phyloP scores from a whole-genome alignment of 805 yeast species.

The Tetrapisispora namnaoensis region DNA sequence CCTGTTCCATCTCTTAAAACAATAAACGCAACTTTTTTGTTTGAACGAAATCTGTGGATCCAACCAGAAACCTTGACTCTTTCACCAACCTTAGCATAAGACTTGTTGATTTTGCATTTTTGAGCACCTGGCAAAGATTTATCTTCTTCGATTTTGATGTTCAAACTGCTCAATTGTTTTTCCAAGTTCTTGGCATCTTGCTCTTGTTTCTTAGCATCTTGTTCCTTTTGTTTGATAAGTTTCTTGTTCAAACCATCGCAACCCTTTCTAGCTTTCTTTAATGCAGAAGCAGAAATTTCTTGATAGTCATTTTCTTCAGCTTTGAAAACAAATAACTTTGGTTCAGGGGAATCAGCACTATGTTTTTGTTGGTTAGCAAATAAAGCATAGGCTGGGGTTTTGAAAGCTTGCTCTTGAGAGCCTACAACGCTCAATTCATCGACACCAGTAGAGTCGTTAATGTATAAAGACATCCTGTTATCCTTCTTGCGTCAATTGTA shows the following conservation, averaged over 20 bases:
- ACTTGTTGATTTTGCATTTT: constrained; percentile 51
- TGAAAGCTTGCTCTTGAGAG: constrained; percentile 57
- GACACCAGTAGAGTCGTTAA: constrained; percentile 63
- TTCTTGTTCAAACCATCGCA: constrained; percentile 82
- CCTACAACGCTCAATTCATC: constrained; percentile 57
- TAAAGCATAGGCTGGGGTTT: constrained; percentile 77
- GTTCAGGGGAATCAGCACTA: constrained; percentile 33
- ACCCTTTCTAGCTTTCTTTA: constrained; percentile 94
- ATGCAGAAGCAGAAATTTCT: constrained; percentile 80
- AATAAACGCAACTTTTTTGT: constrained; percentile 84
- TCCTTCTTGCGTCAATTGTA: neutral
- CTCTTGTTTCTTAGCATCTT: constrained; percentile 39
- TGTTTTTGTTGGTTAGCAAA: constrained; percentile 27
- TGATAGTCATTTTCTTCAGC: constrained; percentile 39
- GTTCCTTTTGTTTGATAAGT: constrained; percentile 43
- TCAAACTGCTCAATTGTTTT: constrained; percentile 67
- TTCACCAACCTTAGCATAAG: constrained; percentile 46
- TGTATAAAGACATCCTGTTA: constrained; percentile 38
- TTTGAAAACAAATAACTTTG: constrained; percentile 46
- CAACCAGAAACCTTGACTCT: constrained; percentile 85
- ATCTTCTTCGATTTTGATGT: constrained; percentile 66
- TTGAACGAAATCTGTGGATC: constrained; percentile 89
- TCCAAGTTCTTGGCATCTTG: constrained; percentile 65
- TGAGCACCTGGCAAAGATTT: constrained; percentile 58
- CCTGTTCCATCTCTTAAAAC: constrained; percentile 96